Evolutionary conservation across 768 basidiomycete species (phyloP), one percentile per base, ranked within the genome.

Genomic region (Sarcomyxa edulis): DNA sequence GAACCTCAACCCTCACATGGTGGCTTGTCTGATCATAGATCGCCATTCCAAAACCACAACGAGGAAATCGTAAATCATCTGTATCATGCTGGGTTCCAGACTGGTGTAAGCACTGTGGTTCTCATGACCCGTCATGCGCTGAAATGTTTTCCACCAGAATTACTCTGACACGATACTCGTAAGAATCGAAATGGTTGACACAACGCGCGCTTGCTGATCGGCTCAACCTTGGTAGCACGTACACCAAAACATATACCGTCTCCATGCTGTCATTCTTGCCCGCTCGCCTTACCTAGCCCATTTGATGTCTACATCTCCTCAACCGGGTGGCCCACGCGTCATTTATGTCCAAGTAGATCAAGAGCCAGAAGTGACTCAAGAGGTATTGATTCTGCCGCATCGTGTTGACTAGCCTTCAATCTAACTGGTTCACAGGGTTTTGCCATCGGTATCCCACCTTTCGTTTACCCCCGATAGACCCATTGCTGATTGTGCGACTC

Each of bases 251-350:
- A 66, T 71, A 44, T 90, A 88, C 59, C 76, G 78, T 39, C 74
- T 90, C 24, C 86, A 92, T 64, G 78, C 83, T 46, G 84, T 94
- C 59, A 82, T 93, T 48, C 70, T 94, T 45, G 87, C 89, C 44
- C 82, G 84, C 37, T 92, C 90, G 22, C 90, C 92, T 25, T 87
- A 79, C 62, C 76, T 94, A 53, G 86, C 84, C 27, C 88, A 91
- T 58, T 70, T 90, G 48, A 88, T 95, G 82, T 84, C 82, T 39
- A 86, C 84, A 34, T 80, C 83, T 23, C 81, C 81, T 18, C 80
- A 78, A 62, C 64, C 69, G 25, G 69, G 70, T 43, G 80, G 74
- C 10, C 78, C 81, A 50, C 75, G 81, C 48, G 67, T 76, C 39
- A 76, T 93, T 50, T 83, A 81, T 54, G 76, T 91, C 39, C 74